Evolutionary conservation across 202 grass and related monocot genomes (phyloP), one percentile per base, ranked within the genome.

Genomic region (Panicum hallii): DNA sequence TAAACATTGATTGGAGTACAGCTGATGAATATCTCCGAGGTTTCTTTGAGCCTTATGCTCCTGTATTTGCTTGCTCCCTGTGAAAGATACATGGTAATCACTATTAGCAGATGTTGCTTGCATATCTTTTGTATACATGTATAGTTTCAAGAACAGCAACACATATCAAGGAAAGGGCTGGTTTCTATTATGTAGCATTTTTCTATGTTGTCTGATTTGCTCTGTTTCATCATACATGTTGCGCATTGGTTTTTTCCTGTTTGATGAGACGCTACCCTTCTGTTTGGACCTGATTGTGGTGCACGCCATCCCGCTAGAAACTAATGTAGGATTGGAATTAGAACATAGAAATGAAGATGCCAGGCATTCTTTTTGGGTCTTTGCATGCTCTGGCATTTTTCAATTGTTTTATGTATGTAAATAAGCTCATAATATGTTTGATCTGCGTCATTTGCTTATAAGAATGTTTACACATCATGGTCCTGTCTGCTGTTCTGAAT

Each of bases 141-240:
- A 8, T 82, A 34, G 81, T 78, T 86, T 53, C 49, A 83, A 52
- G 7, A 78, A 72, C 47, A 47, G 11, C 77, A 52, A 8, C 54
- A 56, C 64, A 55, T 49, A 38, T 71, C 5, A 36, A 66, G 14
- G 41, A 74, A 83, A 60, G 14, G 30, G n/a, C 52, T 67, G 50
- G 7, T 50, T 73, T 75, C 22, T 63, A 62, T 55, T 61, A 42
- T 22, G 3, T 53, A 80, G 45, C 63, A 55, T 79, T 76, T 53
- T 69, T 44, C 43, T 62, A 60, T 42, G 5, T 69, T 69, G 26
- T 55, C 54, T 82, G 32, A 32, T 15, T 50, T 20, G 67, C 28
- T 79, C 62, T 79, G 60, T 67, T 79, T 74, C 53, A 75, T 61
- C 62, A 48, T 80, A 42, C 50, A 42, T 73, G 34, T 56, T 74